Evolutionary conservation across 2,329 filamentous ascomycete species (phyloP).

Genomic region (Chaetomiaceae sp.): DNA sequence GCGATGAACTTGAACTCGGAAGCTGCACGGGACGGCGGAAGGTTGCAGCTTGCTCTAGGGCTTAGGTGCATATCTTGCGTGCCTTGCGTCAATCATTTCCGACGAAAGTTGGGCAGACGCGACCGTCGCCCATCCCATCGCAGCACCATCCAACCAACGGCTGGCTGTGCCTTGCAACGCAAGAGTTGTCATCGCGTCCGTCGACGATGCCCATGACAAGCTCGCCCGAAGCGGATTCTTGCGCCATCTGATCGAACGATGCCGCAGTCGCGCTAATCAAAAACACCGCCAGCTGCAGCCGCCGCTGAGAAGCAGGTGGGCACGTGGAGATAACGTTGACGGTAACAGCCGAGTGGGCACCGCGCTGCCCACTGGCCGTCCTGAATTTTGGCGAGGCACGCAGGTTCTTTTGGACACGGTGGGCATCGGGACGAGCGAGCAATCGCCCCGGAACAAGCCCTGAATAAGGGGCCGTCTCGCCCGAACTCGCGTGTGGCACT

Average conservation of each 20-base stretch:
- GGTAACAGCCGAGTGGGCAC: conserved; percentile 15
- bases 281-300: too few relatives aligned
- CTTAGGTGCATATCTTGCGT: conserved; percentile 6
- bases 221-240: not conserved
- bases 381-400: conserved; percentile 14
- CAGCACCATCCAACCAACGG: too few relatives aligned
- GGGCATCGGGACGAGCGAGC: conserved; percentile 7
- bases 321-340: conserved; percentile 18
- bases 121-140: conserved; percentile 3
- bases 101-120: not conserved
- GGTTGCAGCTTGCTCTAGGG: conserved; percentile 2
- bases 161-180: conserved; percentile 14
- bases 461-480: conserved; percentile 2
- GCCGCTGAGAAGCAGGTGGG: conserved; percentile 9
- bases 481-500: too few relatives aligned
- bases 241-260: conserved; percentile 8
- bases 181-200: conserved; percentile 7
- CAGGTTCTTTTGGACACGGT: conserved; percentile 17
- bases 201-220: not conserved
- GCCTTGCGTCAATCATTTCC: conserved; percentile 1
- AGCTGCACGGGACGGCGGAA: too few relatives aligned
- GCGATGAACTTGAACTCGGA: too few relatives aligned
- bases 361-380: too few relatives aligned
- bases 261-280: conserved; percentile 1
- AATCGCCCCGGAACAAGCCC: not conserved